A percentile compares a stretch with the other conserved stretches of the same genome.
phyloP scores from a whole-genome alignment of 2,329 filamentous ascomycete species.

The Fulvia fulva region DNA sequence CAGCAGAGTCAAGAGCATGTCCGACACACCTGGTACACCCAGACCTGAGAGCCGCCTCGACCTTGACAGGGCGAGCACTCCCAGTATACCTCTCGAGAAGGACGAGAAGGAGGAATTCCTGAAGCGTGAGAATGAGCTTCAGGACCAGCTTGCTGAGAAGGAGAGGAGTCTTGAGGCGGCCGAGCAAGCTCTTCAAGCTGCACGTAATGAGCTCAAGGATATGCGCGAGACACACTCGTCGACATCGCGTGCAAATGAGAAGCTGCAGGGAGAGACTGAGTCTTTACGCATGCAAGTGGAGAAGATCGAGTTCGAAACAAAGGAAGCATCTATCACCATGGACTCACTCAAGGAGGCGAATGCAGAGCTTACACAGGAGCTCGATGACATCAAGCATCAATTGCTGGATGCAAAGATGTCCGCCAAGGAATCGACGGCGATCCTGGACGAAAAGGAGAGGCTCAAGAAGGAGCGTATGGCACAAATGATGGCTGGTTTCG shows the following conservation, averaged over 20 bases:
- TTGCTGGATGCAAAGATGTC: constrained; percentile 94
- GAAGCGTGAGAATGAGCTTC: constrained; percentile 90
- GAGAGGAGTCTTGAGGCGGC: constrained; percentile 74
- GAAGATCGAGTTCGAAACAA: constrained; percentile 90
- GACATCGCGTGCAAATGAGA: constrained; percentile 85
- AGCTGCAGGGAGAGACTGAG: constrained; percentile 78
- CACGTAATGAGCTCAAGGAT: constrained; percentile 78
- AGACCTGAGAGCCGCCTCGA: constrained; percentile 64
- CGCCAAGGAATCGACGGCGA: constrained; percentile 85
- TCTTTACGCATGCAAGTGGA: constrained; percentile 96
- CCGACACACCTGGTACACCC: constrained; percentile 46
- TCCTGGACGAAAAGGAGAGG: constrained; percentile 94
- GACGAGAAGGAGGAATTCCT: constrained; percentile 97
- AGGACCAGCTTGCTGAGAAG: constrained; percentile 92
- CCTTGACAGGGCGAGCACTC: constrained; percentile 75
- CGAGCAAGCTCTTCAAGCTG: constrained; percentile 76
- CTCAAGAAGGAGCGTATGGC: constrained; percentile 99
- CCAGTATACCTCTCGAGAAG: constrained; percentile 83
- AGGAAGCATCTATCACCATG: constrained; percentile 96
- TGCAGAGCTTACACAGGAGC: constrained; percentile 79
- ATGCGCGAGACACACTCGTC: constrained; percentile 83
- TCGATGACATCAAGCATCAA: constrained; percentile 95
- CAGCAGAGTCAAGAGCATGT: constrained; percentile 42
- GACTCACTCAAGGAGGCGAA: constrained; percentile 96
- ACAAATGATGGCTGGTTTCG: constrained; percentile 99